These are phyloP conservation scores for Paspalum vaginatum DNA, from an alignment of 176 grass and related monocot species.

Conservation along the genomic window DNA sequence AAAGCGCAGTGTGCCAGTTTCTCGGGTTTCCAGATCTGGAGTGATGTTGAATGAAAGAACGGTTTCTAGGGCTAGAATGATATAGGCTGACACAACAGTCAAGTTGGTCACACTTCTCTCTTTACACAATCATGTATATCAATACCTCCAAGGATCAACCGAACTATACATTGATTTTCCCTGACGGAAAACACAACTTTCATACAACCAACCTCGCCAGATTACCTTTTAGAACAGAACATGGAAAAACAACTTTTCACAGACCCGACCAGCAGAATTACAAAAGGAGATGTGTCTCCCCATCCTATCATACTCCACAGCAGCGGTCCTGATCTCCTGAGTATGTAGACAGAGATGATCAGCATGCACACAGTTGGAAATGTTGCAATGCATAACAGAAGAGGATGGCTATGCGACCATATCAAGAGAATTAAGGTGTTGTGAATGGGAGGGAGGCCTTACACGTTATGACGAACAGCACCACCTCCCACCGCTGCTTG, in stretches of 20 bases:
- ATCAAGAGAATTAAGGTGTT: neutral
- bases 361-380: neutral
- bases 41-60: neutral
- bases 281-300: constrained; percentile 39
- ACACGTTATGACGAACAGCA: constrained; percentile 85
- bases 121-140: constrained; percentile 60
- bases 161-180: constrained; percentile 61
- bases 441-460: constrained; percentile 26
- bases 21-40: neutral
- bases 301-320: neutral
- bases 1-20: neutral
- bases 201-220: constrained; percentile 46
- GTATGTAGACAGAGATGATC: neutral
- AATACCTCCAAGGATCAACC: constrained; percentile 48
- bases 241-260: constrained; percentile 47
- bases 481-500: constrained; percentile 49
- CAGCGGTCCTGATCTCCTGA: constrained; percentile 9
- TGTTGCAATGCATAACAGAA: neutral
- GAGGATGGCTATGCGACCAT: neutral
- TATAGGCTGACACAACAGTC: constrained; percentile 32
- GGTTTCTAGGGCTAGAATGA: constrained; percentile 35
- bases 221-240: constrained; percentile 36
- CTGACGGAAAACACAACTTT: constrained; percentile 45
- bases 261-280: constrained; percentile 24
- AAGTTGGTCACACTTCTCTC: constrained; percentile 34